These are phyloP conservation scores for Linnemannia zychae DNA, from an alignment of 192 early-diverging fungal species.

Conservation along the genomic window DNA sequence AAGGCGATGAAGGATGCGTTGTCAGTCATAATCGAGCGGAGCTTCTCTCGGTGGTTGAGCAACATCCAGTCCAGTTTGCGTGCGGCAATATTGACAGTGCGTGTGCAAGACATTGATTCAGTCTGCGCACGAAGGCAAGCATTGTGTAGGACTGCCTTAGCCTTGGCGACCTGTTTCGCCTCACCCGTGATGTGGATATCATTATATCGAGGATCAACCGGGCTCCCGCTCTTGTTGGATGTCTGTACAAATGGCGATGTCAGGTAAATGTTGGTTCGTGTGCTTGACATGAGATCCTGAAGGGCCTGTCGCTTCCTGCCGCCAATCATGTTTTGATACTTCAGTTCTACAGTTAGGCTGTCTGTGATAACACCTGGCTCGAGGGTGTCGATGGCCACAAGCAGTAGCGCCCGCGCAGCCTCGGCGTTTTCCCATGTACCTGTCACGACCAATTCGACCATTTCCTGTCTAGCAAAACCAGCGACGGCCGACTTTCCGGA, in stretches of 20 bases:
- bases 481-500: background rate
- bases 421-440: conserved; percentile 55
- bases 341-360: conserved; percentile 42
- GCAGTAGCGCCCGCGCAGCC: conserved; percentile 33
- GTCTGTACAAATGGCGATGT: conserved; percentile 70
- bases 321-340: conserved; percentile 78
- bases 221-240: conserved; percentile 38
- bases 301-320: conserved; percentile 73
- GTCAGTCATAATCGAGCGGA: conserved; percentile 81
- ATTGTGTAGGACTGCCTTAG: conserved; percentile 64
- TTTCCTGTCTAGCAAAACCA: conserved; percentile 22
- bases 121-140: conserved; percentile 60
- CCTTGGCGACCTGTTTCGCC: conserved; percentile 61
- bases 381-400: conserved; percentile 48
- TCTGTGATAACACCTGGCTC: conserved; percentile 39
- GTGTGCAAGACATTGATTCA: conserved; percentile 22
- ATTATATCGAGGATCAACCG: conserved; percentile 57
- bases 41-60: conserved; percentile 69
- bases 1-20: conserved; percentile 78
- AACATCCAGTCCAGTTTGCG: conserved; percentile 89
- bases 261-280: conserved; percentile 80
- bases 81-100: conserved; percentile 54
- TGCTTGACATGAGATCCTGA: conserved; percentile 77
- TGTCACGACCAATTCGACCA: conserved; percentile 36
- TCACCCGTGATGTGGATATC: conserved; percentile 79